Evolutionary conservation across 257 asterid species (phyloP).

Genomic region (Solanum ossicruentum): DNA sequence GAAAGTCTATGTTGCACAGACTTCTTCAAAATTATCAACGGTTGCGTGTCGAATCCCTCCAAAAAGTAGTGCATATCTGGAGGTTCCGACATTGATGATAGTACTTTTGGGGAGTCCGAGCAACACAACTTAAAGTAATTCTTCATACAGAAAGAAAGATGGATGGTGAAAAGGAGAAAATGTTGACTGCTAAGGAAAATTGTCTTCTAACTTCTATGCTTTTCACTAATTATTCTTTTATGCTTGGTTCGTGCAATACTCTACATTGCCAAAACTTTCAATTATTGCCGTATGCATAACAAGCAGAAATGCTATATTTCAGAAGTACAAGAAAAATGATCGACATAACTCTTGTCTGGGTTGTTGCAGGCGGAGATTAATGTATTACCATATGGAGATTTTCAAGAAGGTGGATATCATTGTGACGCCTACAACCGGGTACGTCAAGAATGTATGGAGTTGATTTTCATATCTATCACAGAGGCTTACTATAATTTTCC

Average conservation of each 20-base stretch:
- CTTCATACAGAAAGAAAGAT: not conserved
- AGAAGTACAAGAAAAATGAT: not conserved
- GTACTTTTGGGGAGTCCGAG: too few relatives aligned
- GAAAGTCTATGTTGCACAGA: not conserved
- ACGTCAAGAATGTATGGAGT: slow-evolving; percentile 7
- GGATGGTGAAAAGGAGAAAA: not conserved
- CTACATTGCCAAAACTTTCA: not conserved
- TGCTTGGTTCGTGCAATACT: not conserved
- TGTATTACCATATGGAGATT: slow-evolving; percentile 71
- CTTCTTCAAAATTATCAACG: too few relatives aligned
- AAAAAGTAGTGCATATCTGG: too few relatives aligned
- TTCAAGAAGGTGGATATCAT: slow-evolving; percentile 80
- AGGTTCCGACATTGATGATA: too few relatives aligned
- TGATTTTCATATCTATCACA: not conserved
- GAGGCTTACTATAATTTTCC: not conserved
- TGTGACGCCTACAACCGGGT: slow-evolving; percentile 97
- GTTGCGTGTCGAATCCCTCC: too few relatives aligned
- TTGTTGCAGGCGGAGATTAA: slow-evolving; percentile 70
- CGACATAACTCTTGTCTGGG: not conserved
- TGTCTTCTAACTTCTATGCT: not conserved
- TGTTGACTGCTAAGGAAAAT: not conserved
- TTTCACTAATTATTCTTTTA: not conserved
- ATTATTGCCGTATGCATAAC: not conserved
- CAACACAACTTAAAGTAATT: not conserved
- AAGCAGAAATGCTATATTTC: not conserved